Evolutionary conservation across 2,329 filamentous ascomycete species (phyloP), one percentile per base, ranked within the genome.

Genomic region (Tolypocladium ovalisporum): DNA sequence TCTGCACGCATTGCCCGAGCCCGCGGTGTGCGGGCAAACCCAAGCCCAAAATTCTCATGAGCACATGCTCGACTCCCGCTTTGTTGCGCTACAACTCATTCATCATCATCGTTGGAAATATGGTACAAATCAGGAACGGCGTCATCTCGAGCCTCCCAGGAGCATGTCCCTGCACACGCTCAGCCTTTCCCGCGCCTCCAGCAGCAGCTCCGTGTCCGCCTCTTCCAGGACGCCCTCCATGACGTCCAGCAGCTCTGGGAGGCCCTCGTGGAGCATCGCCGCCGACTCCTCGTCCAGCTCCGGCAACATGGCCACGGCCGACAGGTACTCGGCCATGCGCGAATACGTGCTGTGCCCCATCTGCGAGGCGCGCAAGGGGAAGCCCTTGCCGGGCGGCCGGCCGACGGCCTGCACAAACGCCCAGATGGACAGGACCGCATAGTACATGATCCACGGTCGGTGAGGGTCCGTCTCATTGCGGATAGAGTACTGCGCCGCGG

Each of bases 381-480:
- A 68, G 12, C 70, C 71, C 51, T 73, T 74, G 51, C 86, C 76
- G 54, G 62, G 0, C 83, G 63, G 64, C 9, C 64, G 85, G 56
- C 90, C 88, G 17, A 93, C 73, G 0, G 91, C 89, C 64, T 85
- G 90, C 3, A 90, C 90, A 66, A 93, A 96, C 4, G 84, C 88
- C 90, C 90, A 96, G 13, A 96, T 90, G 54, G 90, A 88, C 56
- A 96, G 75, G 0, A 86, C 84, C 0, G 91, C 88, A 64, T 93
- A 93, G 73, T 96, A 96, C 68, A 96, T 80, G 49, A 95, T 88
- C 90, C 91, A 96, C 0, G 91, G 89, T 32, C 90, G 81, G 64
- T 96, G 93, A 27, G 94, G 84, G 32, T 96, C 82, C 35, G 86
- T 83, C 66, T 96, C 91, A 62, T 87, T 85, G 37, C 86, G 82